Evolutionary conservation across 805 yeast species (phyloP).

Genomic region (Metschnikowia koreensis): DNA sequence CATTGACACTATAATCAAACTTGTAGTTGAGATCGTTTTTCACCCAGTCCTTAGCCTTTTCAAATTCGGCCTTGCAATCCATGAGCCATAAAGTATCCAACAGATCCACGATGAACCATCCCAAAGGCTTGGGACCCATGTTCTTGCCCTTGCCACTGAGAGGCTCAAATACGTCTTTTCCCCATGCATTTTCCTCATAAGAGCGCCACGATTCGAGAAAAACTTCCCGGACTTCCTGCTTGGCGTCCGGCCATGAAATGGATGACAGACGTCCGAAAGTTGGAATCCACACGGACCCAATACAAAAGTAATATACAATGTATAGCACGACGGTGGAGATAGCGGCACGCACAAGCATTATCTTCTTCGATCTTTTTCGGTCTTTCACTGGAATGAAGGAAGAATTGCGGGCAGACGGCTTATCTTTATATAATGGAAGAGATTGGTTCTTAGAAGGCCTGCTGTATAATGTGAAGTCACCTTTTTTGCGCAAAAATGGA

Average conservation of each 20-base stretch:
- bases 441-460: slow-evolving; percentile 11
- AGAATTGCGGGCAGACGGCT: slow-evolving; percentile 13
- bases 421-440: slow-evolving; percentile 20
- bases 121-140: slow-evolving; percentile 80
- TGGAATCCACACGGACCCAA: slow-evolving; percentile 2
- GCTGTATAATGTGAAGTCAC: slow-evolving; percentile 11
- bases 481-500: slow-evolving; percentile 13
- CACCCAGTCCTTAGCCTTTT: slow-evolving; percentile 72
- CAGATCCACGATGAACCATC: slow-evolving; percentile 91
- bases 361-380: slow-evolving; percentile 8
- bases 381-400: slow-evolving; percentile 8
- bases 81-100: slow-evolving; percentile 79
- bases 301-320: slow-evolving; percentile 10
- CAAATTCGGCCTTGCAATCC: slow-evolving; percentile 64
- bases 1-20: slow-evolving; percentile 71
- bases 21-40: slow-evolving; percentile 64
- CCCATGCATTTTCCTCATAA: slow-evolving; percentile 78
- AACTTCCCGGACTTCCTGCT: slow-evolving; percentile 59
- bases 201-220: slow-evolving; percentile 77
- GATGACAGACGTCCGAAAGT: background rate
- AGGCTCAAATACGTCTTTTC: slow-evolving; percentile 75
- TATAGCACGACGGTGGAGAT: slow-evolving; percentile 14
- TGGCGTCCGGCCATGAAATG: slow-evolving; percentile 46
- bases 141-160: slow-evolving; percentile 59
- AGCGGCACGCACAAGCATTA: slow-evolving; percentile 17